Evolutionary conservation across 371 early-diverging fungal genomes (phyloP).

Genomic region (Lichtheimia hyalospora): DNA sequence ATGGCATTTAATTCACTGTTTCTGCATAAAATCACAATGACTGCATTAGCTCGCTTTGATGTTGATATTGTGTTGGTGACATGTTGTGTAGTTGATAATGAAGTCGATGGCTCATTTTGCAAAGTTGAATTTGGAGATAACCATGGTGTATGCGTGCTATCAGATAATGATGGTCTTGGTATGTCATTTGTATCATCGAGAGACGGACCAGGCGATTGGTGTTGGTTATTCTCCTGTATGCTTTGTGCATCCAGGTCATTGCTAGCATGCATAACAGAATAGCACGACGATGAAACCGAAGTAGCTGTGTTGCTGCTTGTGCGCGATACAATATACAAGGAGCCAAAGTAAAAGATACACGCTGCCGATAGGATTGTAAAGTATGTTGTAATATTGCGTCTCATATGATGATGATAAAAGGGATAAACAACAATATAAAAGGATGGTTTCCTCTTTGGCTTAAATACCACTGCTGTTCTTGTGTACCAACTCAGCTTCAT

Average conservation of each 20-base stretch:
- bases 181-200: neutral
- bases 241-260: neutral
- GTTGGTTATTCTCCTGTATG: neutral
- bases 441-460: too few species aligned
- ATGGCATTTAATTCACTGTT: constrained; percentile 78
- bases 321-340: constrained; percentile 6
- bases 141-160: neutral
- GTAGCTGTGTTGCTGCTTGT: neutral
- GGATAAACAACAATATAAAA: neutral
- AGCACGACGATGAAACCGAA: neutral
- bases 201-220: neutral
- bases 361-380: neutral
- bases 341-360: constrained; percentile 16
- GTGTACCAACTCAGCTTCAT: too few species aligned
- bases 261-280: neutral
- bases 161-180: neutral
- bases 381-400: constrained; percentile 6
- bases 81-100: neutral
- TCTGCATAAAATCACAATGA: constrained; percentile 64
- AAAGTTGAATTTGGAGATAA: neutral
- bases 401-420: constrained; percentile 2
- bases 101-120: neutral
- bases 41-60: constrained; percentile 33
- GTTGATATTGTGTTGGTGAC: neutral
- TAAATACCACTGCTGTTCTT: too few species aligned